phyloP scores from a whole-genome alignment of 148 eudicot species.

The Limonium bicolor region DNA sequence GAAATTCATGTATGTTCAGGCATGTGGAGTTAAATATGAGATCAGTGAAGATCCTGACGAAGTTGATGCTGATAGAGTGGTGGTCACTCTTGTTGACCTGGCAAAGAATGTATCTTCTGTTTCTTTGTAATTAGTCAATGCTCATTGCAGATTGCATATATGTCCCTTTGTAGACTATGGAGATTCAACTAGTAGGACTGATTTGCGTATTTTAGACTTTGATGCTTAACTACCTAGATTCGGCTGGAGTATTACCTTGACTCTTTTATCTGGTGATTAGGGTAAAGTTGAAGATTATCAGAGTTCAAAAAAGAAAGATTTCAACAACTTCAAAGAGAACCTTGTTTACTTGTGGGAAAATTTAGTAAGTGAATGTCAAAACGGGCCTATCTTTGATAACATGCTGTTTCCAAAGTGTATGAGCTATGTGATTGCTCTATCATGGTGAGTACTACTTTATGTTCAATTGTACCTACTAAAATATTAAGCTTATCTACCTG shows the following conservation, averaged over 20 bases:
- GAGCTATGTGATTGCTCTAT: constrained; percentile 88
- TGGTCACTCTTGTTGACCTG: constrained; percentile 69
- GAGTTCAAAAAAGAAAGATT: constrained; percentile 69
- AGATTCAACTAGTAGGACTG: too few relatives aligned
- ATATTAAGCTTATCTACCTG: too few relatives aligned
- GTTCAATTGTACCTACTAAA: too few relatives aligned
- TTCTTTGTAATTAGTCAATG: too few relatives aligned
- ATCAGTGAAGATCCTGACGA: constrained; percentile 62
- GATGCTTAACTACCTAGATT: too few relatives aligned
- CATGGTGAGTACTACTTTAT: constrained; percentile 74
- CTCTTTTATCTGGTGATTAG: constrained; percentile 19
- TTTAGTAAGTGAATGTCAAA: constrained; percentile 73
- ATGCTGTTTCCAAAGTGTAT: constrained; percentile 73
- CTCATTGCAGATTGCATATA: too few relatives aligned
- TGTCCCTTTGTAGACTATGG: too few relatives aligned
- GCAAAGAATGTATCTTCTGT: constrained; percentile 69
- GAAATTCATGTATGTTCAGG: constrained; percentile 26
- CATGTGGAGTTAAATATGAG: constrained; percentile 78
- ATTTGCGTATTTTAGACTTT: too few relatives aligned
- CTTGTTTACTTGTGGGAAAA: constrained; percentile 77
- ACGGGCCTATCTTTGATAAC: constrained; percentile 86
- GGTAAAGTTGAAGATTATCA: constrained; percentile 92
- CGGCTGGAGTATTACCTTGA: constrained; percentile 17
- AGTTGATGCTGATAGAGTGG: constrained; percentile 84
- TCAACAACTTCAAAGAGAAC: constrained; percentile 81